Conservation (phyloP, 805 yeast genomes). For the Kodamaea sagamina region DNA sequence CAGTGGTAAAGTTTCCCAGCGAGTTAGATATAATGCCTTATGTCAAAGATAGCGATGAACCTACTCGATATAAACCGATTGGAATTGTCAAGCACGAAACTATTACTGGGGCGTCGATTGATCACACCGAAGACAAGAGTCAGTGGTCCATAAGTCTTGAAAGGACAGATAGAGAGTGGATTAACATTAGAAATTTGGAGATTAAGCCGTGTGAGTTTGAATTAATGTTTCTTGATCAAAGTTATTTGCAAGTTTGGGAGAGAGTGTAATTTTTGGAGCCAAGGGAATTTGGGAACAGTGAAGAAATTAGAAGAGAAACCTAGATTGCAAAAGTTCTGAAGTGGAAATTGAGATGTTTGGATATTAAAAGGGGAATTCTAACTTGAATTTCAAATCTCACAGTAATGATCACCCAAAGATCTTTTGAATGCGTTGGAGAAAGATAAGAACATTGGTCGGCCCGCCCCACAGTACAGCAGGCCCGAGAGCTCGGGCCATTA, state of each 20-base stretch:
- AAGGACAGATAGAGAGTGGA: slow-evolving; percentile 50
- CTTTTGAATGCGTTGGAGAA: no score
- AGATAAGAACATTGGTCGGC: no score
- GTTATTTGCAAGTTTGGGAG: slow-evolving; percentile 71
- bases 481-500: no score
- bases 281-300: background rate
- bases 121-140: slow-evolving; percentile 34
- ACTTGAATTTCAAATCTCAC: no score
- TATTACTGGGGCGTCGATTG: slow-evolving; percentile 17
- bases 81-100: slow-evolving; percentile 21
- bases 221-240: slow-evolving; percentile 60
- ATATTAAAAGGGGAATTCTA: no score
- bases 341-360: no score
- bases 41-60: slow-evolving; percentile 20
- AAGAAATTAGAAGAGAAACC: no score
- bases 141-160: slow-evolving; percentile 48
- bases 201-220: slow-evolving; percentile 54
- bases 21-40: slow-evolving; percentile 39
- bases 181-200: slow-evolving; percentile 54
- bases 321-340: no score
- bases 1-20: slow-evolving; percentile 61
- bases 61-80: slow-evolving; percentile 38
- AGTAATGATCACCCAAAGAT: no score
- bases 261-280: no score
- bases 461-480: no score